Evolutionary conservation across 306 rosid genomes (phyloP), one percentile per base, ranked within the genome.

Genomic region (Gastrolobium villosum): DNA sequence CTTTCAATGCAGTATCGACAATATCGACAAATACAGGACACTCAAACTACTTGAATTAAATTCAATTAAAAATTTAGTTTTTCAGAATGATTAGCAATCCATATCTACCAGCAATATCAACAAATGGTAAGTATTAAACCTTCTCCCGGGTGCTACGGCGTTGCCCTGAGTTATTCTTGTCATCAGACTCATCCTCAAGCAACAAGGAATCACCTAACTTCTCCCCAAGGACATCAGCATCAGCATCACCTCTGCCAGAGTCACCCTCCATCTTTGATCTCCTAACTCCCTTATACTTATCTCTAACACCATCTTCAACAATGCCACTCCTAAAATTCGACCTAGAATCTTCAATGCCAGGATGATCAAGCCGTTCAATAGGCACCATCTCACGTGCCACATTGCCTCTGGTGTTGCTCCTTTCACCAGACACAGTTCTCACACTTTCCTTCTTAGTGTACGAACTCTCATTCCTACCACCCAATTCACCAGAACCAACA

Each of bases 151-250:
- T 26, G 43, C 55, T 72, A 3, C 83, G 89, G n/a, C 60, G 86
- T 64, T 87, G 84, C 73, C 63, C 89, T 1, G 79, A 57, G 54
- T 79, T 87, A 54, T 40, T 84, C 85, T 89, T 88, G 76, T 84
- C 88, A 60, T 84, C 94, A 65, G 82, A 62, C 49, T 81, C 99
- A 46, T 84, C 96, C 80, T 86, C 97, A 44, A 70, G 69, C 89
- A 86, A 72, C 83, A 86, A 83, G 71, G 96, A 89, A 80, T 84
- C 98, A 10, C 62, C 90, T 4, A 93, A 80, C 74, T 82, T 88
- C 63, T 86, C 90, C n/a, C 88, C 88, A 41, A 84, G 59, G 7
- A 59, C 86, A 15, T 80, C 91, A 72, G 77, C 65, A 75, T 87
- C 92, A 69, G 37, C 82, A 9, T 30, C 65, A 36, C 53, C 83